Conservation (phyloP, 2,329 filamentous ascomycete species). For the Colletotrichum plurivorum region DNA sequence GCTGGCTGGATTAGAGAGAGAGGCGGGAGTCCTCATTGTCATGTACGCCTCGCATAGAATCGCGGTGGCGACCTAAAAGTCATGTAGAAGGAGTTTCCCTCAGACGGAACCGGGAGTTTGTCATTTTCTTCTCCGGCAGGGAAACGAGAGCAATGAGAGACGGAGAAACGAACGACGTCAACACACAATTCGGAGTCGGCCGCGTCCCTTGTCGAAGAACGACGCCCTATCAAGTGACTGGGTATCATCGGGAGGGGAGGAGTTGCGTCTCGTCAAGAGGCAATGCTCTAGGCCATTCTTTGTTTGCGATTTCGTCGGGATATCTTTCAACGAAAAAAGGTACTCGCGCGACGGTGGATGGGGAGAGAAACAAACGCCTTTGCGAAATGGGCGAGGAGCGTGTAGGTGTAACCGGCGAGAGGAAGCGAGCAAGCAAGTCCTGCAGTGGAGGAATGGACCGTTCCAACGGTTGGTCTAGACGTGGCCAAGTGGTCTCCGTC, state of each 20-base stretch:
- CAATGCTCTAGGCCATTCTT: constrained; percentile 32
- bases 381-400: constrained; percentile 35
- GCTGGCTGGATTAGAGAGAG: constrained; percentile 42
- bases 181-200: constrained; percentile 38
- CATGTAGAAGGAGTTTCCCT: constrained; percentile 43
- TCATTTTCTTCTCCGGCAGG: constrained; percentile 32
- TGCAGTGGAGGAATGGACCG: constrained; percentile 30
- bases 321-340: constrained; percentile 21
- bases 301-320: constrained; percentile 25
- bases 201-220: constrained; percentile 27
- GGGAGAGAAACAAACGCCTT: constrained; percentile 16
- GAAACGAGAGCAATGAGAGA: constrained; percentile 40
- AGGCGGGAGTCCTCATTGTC: constrained; percentile 40
- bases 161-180: constrained; percentile 35
- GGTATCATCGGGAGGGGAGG: constrained; percentile 23
- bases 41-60: constrained; percentile 42
- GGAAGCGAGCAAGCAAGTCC: constrained; percentile 13
- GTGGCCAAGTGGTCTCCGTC: constrained; percentile 37
- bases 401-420: constrained; percentile 35
- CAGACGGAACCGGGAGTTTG: constrained; percentile 39
- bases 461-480: constrained; percentile 2
- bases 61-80: constrained; percentile 41
- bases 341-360: constrained; percentile 10
- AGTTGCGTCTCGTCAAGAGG: constrained; percentile 6
- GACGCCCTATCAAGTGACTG: constrained; percentile 30